Percentiles rank a stretch among this genome's conserved stretches.
Conservation (phyloP, 306 rosid genomes). For the Purshia tridentata region DNA sequence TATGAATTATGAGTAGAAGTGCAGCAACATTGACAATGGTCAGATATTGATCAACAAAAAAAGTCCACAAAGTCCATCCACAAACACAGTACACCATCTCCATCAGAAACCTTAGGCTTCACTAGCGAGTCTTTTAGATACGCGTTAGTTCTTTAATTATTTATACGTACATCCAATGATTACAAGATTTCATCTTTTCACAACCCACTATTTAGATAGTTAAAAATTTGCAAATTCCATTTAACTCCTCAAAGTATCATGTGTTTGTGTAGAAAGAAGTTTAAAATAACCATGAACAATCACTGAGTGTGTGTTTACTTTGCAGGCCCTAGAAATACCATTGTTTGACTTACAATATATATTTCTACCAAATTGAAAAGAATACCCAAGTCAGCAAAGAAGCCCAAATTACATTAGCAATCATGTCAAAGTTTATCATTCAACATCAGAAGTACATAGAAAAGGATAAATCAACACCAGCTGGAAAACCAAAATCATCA, state of each 20-base stretch:
- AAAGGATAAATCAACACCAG: background rate
- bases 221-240: background rate
- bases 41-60: background rate
- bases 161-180: background rate
- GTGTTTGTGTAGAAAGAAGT: background rate
- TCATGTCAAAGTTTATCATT: background rate
- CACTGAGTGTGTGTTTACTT: background rate
- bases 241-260: background rate
- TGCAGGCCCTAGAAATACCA: slow-evolving; percentile 2
- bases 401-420: background rate
- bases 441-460: background rate
- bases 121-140: background rate
- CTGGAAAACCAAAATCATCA: background rate
- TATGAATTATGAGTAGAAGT: background rate
- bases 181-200: background rate
- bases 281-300: background rate
- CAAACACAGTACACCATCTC: background rate
- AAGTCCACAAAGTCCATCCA: background rate
- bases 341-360: background rate
- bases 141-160: background rate
- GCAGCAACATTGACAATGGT: background rate
- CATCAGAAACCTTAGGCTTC: background rate
- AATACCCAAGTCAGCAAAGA: background rate
- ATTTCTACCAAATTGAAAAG: background rate
- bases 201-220: background rate